A percentile compares a stretch with the other conserved stretches of the same genome.
Evolutionary conservation across 1,139 yeast genomes (phyloP).

Genomic region (Lodderomyces pseudojiufengensis): DNA sequence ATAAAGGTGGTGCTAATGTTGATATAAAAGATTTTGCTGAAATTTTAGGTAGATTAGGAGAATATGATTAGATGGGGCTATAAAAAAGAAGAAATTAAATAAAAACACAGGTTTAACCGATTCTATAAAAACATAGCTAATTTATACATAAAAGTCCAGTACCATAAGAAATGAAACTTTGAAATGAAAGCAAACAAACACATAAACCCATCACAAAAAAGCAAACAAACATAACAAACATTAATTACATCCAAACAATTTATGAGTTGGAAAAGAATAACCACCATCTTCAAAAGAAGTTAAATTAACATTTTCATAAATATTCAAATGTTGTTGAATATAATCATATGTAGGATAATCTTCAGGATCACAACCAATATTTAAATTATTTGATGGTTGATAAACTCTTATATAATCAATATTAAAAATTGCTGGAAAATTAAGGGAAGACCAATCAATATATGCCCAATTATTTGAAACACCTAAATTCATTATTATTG

Average conservation of each 20-base stretch:
- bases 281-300: conserved; percentile 71
- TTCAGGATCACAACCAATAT: conserved; percentile 71
- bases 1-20: conserved; percentile 28
- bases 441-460: conserved; percentile 69
- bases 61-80: conserved; percentile 14
- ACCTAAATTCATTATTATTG: conserved; percentile 73
- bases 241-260: conserved; percentile 15
- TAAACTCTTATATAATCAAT: conserved; percentile 77
- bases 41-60: conserved; percentile 41
- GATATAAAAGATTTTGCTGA: conserved; percentile 43
- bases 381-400: conserved; percentile 55
- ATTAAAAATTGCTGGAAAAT: conserved; percentile 64
- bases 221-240: too few species aligned
- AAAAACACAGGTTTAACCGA: too few species aligned
- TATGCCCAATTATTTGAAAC: conserved; percentile 79
- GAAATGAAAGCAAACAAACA: too few species aligned
- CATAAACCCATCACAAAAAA: too few species aligned
- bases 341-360: conserved; percentile 74
- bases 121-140: too few species aligned
- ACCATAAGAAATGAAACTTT: too few species aligned
- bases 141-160: too few species aligned
- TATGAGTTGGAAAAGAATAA: conserved; percentile 54
- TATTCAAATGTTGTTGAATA: conserved; percentile 58
- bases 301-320: conserved; percentile 59
- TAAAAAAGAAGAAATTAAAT: too few species aligned